Percentiles rank a stretch among this genome's conserved stretches.
Evolutionary conservation across 1,284 basidiomycete species (phyloP).

Genomic region (Leccinum solheimii): DNA sequence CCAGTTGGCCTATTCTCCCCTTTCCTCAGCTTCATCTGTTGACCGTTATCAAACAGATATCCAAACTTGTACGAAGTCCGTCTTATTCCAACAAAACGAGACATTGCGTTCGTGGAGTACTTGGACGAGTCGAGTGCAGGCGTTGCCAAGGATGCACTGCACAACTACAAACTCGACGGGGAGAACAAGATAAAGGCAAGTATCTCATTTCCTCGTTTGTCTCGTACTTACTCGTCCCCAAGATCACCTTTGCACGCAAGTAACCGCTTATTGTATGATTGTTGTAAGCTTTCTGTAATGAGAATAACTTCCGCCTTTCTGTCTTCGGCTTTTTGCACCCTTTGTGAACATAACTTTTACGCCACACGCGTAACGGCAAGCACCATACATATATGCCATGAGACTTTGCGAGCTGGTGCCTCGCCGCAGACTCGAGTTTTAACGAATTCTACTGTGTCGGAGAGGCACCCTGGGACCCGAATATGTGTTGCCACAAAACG

Average conservation of each 20-base stretch:
- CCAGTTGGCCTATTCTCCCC: conserved; percentile 55
- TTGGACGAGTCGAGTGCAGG: conserved; percentile 87
- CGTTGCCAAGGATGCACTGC: conserved; percentile 89
- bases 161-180: conserved; percentile 95
- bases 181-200: conserved; percentile 94
- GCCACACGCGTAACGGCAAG: conserved; percentile 27
- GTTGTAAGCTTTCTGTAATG: conserved; percentile 35
- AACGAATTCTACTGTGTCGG: conserved; percentile 6
- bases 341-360: conserved; percentile 27
- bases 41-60: conserved; percentile 55
- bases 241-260: conserved; percentile 67
- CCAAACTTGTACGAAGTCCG: conserved; percentile 93
- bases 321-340: conserved; percentile 10
- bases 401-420: conserved; percentile 29
- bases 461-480: conserved; percentile 4
- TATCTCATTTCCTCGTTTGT: not conserved
- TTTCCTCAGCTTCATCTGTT: conserved; percentile 1
- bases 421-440: conserved; percentile 14
- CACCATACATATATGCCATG: conserved; percentile 23
- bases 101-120: conserved; percentile 97
- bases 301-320: conserved; percentile 25
- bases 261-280: conserved; percentile 37
- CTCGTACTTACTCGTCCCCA: conserved; percentile 12
- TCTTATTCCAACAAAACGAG: conserved; percentile 93
- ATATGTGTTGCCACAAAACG: conserved; percentile 7